phyloP scores from a whole-genome alignment of 2,329 filamentous ascomycete species.

The Ciborinia camelliae region DNA sequence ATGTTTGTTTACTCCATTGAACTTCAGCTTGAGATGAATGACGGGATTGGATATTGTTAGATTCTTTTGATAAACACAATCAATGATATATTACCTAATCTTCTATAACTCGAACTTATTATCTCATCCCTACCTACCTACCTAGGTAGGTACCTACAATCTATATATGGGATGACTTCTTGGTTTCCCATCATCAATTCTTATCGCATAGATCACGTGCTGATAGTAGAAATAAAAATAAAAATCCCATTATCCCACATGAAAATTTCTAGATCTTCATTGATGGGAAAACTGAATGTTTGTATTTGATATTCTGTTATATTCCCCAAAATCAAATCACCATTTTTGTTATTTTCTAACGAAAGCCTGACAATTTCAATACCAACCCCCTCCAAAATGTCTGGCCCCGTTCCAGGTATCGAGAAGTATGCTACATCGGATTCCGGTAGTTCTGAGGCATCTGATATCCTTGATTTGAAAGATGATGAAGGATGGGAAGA shows the following conservation, averaged over 20 bases:
- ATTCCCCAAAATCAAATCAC: not conserved
- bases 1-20: not conserved
- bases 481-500: conserved; percentile 55
- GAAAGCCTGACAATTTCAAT: not conserved
- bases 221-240: not conserved
- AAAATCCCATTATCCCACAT: conserved; percentile 10
- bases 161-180: too few relatives aligned
- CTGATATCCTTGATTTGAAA: conserved; percentile 43
- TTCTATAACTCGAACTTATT: too few relatives aligned
- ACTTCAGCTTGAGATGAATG: not conserved
- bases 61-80: not conserved
- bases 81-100: too few relatives aligned
- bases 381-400: conserved; percentile 23
- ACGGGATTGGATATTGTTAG: too few relatives aligned
- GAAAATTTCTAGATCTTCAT: not conserved
- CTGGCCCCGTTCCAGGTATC: conserved; percentile 20
- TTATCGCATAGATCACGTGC: conserved; percentile 4
- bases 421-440: conserved; percentile 26
- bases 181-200: not conserved
- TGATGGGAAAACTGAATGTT: not conserved
- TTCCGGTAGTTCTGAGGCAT: conserved; percentile 42
- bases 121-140: not conserved
- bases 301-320: not conserved
- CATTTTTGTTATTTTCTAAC: too few relatives aligned
- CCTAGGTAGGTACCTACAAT: too few relatives aligned